Base-by-base conservation (phyloP, 208 protist genomes). In the Acanthamoeba castellanii region DNA sequence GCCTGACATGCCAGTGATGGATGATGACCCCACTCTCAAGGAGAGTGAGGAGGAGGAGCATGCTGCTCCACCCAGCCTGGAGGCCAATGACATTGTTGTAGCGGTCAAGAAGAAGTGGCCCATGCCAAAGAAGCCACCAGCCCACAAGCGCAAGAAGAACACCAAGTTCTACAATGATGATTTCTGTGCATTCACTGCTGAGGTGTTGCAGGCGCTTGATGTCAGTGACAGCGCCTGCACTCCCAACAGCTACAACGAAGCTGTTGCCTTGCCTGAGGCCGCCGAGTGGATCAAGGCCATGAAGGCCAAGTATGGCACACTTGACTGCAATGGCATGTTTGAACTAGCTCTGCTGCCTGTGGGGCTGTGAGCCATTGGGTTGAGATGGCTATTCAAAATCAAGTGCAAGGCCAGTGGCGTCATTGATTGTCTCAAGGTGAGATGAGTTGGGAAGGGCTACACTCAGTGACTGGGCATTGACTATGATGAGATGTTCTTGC, bases 401-500 rank as follows among this genome's bases (percentile, higher is more conserved):
- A 94, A 94, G 8, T 9, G 8, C 2, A 50, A 85, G 32, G 70
- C 91, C 34, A 70, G 84, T 14, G 37, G 59, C 7, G 16, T 18
- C 20, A 64, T 94, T 13, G 27, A 94, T 1, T 5, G 16, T 0
- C 42, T 42, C 91, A 94, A 94, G 30, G 91, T 70, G 2, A 32
- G 91, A 0, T 85, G 32, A 20, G 91, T 94, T 30, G 70, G 68
- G 2, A 94, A 94, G 20, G 91, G 59, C 32, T 94, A 50, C 68
- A 13, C 74, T 0, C 74, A 94, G 42, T 42, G 37, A 32, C 37
- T 22, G 3, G 59, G 74, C 22, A 27, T 94, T 0, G 6, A 94
- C 45, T 94, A 85, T n/a, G 2, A 94, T 22, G 9, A 94, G 42
- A 94, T 27, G 0, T 94, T 85, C 55, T n/a, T 37, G 7, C 68